A percentile compares a stretch with the other conserved stretches of the same genome.
Evolutionary conservation across 148 eudicot genomes (phyloP).

Genomic region (Agrostemma githago): DNA sequence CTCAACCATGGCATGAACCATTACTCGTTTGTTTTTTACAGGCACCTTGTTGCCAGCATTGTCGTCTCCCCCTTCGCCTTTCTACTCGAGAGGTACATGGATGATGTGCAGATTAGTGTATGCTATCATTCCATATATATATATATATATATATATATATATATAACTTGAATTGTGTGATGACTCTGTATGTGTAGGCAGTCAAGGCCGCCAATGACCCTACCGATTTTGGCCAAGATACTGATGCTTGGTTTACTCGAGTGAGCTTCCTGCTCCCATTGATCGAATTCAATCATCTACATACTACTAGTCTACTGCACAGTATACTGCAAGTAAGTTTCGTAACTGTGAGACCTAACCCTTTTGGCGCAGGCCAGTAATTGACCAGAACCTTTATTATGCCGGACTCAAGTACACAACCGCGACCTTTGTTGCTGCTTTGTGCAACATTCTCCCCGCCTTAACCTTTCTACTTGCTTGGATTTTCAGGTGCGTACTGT

Average conservation of each 20-base stretch:
- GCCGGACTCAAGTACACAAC: conserved; percentile 68
- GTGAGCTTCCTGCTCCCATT: conserved; percentile 29
- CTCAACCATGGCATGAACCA: conserved; percentile 70
- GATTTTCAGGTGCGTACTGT: conserved; percentile 59
- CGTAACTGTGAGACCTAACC: background rate
- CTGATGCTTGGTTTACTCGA: conserved; percentile 59
- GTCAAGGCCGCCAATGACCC: conserved; percentile 73
- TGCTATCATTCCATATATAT: background rate
- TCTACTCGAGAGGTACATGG: conserved; percentile 31
- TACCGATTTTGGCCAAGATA: conserved; percentile 50
- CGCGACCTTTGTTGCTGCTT: conserved; percentile 60
- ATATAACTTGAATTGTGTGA: background rate
- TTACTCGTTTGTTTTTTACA: conserved; percentile 55
- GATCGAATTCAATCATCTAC: background rate
- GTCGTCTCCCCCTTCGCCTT: conserved; percentile 68
- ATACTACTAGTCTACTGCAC: background rate
- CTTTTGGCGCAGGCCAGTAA: conserved; percentile 54
- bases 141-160: background rate
- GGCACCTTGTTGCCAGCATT: conserved; percentile 55
- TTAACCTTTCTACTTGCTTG: conserved; percentile 77
- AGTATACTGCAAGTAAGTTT: background rate
- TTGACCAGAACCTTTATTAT: conserved; percentile 80
- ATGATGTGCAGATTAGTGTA: too few relatives aligned
- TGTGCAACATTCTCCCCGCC: conserved; percentile 71
- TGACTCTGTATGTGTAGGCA: conserved; percentile 46